Evolutionary conservation across 2,329 filamentous ascomycete species (phyloP), one percentile per base, ranked within the genome.

Genomic region (Madurella mycetomatis): DNA sequence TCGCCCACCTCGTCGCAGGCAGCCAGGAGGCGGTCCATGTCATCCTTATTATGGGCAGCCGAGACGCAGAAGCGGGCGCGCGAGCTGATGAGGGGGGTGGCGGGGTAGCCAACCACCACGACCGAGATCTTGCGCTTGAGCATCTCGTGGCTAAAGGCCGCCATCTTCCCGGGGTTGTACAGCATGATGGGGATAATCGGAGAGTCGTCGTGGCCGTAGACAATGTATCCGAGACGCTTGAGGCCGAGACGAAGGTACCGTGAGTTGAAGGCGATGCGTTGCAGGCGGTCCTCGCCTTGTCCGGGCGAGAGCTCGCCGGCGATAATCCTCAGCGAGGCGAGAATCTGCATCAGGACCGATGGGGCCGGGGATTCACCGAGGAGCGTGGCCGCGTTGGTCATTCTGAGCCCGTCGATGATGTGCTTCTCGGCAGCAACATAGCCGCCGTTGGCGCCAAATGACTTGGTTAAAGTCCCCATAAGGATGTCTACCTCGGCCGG

Each of bases 111-210:
- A 58, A 99, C 94, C 44, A 99, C 90, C 40, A 99, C 94, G 49
- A 97, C 90, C 0, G 92, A 94, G 64, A 99, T 97, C 73, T 96
- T 97, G 67, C 94, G 90, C 75, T 89, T 90, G 57, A 97, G 83
- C 94, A 99, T 97, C 72, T 97, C 94, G 69, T 96, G 94, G 47
- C 91, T 96, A 73, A 99, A 99, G 55, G 94, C 92, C 4, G 92
- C 89, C 80, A 99, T 96, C 76, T 99, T 99, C 65, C 90, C 94
- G n/a, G 94, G 94, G 74, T 97, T 90, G 79, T 96, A 99, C 30
- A 99, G 84, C 67, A 96, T 82, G 62, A 99, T 73, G 51, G 94
- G 94, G 64, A 99, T 91, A 64, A 99, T 97, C 53, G 94, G 94
- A 5, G 92, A 96, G 74, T 99, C 94, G 68, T 99, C 94, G 70